Conservation (phyloP, 495 filamentous ascomycete genomes). For the Lasiosphaeria ovina region DNA sequence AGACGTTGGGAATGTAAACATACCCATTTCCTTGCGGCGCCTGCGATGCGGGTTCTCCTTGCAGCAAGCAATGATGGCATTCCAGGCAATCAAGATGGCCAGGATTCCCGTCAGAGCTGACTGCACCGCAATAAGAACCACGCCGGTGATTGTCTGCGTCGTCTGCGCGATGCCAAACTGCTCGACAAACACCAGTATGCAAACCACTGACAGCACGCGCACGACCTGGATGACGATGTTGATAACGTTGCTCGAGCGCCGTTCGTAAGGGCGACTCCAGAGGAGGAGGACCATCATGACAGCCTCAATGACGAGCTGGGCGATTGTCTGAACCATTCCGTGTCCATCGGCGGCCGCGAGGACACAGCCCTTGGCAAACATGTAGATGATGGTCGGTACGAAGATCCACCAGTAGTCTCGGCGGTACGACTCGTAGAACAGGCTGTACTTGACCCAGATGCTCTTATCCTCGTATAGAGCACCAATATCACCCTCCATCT, state of each 20-base stretch:
- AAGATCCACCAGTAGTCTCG: conserved; percentile 96
- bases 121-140: conserved; percentile 87
- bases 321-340: conserved; percentile 74
- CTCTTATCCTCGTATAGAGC: conserved; percentile 84
- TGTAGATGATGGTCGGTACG: conserved; percentile 85
- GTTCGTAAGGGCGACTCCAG: conserved; percentile 83
- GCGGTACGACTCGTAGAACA: conserved; percentile 96
- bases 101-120: conserved; percentile 77
- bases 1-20: conserved; percentile 33
- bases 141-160: conserved; percentile 88
- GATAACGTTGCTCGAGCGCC: conserved; percentile 83
- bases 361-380: conserved; percentile 84
- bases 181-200: conserved; percentile 91
- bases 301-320: conserved; percentile 77
- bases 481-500: conserved; percentile 67
- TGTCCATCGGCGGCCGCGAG: conserved; percentile 86
- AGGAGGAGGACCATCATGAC: conserved; percentile 67
- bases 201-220: conserved; percentile 85
- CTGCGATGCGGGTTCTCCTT: conserved; percentile 86
- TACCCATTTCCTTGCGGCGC: conserved; percentile 81
- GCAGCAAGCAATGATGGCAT: conserved; percentile 78
- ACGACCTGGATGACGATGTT: conserved; percentile 92
- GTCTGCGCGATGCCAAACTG: conserved; percentile 87
- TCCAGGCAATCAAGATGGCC: conserved; percentile 86
- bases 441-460: conserved; percentile 90